Base-by-base conservation (phyloP, 495 filamentous ascomycete genomes). In the Aspergillus nanangensis region DNA sequence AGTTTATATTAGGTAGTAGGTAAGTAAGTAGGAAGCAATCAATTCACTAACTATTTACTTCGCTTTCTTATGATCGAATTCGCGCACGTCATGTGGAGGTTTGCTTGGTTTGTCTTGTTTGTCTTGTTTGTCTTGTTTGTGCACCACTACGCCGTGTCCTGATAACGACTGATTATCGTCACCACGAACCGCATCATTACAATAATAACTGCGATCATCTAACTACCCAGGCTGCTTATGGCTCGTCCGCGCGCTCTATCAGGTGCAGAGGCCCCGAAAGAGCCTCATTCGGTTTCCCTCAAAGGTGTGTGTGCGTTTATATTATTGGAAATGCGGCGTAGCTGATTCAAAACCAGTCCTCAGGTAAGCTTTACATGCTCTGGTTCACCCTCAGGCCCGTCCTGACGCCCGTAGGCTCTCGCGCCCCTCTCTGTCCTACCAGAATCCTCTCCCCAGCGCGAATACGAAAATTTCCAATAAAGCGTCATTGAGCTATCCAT, bases 211-310 rank as follows among this genome's bases (percentile, higher is more conserved):
- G 13, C 15, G 33, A 14, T 11, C 38, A 4, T 3, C 23, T 22
- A 8, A 25, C 3, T 42, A 42, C 25, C 19, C 18, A 8, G 14
- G 25, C 23, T 34, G 41, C 11, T 22, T 44, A 75, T 75, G 71
- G 66, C 70, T 36, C 70, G 71, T 9, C 62, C 69, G 37, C 65
- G 71, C 51, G 70, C 71, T 42, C 56, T 58, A 29, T 75, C 71
- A 41, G 55, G 67, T 27, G 65, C 70, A 36, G 82, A 89, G 39
- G 77, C 72, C 34, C 72, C 78, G 24, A 90, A 88, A 59, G 87
- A 87, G 55, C 84, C 88, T 15, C 90, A 96, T 69, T 78, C 83
- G 11, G 79, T 96, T 27, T 94, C 88, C 43, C 65, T 96, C 20
- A 96, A 95, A 76, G 90, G 81, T 73, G 60, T 29, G 61, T 42